These are phyloP conservation scores for Elaphomyces granulatus DNA, from an alignment of 495 filamentous ascomycete species.

Conservation along the genomic window DNA sequence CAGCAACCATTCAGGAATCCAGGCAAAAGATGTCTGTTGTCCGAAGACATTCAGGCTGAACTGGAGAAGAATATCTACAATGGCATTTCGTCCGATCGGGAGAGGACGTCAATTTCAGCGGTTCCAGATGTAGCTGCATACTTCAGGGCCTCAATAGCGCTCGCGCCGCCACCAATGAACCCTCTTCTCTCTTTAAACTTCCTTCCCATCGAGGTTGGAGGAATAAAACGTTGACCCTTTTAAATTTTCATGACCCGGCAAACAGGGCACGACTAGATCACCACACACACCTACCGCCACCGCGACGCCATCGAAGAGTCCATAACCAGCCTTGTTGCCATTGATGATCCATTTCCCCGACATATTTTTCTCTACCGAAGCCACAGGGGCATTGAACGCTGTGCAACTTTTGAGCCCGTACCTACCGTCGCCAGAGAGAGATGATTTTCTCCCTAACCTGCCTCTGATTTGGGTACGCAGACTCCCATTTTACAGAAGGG, in stretches of 20 bases:
- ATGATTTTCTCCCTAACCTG: constrained; percentile 60
- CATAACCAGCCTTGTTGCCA: constrained; percentile 49
- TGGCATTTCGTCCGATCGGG: constrained; percentile 59
- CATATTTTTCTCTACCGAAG: constrained; percentile 49
- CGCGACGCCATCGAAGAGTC: constrained; percentile 64
- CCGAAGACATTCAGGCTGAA: constrained; percentile 70
- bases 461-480: constrained; percentile 58
- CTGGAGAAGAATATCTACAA: constrained; percentile 60
- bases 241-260: constrained; percentile 53
- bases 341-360: constrained; percentile 72
- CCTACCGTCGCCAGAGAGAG: constrained; percentile 56
- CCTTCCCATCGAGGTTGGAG: constrained; percentile 53
- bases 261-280: constrained; percentile 52
- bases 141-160: constrained; percentile 71
- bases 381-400: constrained; percentile 53
- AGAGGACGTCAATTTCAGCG: constrained; percentile 53
- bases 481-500: constrained; percentile 58
- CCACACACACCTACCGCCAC: constrained; percentile 68
- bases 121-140: constrained; percentile 57
- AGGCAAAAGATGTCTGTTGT: constrained; percentile 56
- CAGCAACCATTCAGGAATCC: constrained; percentile 62
- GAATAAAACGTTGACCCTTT: constrained; percentile 61
- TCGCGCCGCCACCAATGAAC: constrained; percentile 71
- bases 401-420: constrained; percentile 61
- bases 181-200: constrained; percentile 56